phyloP scores from a whole-genome alignment of 2,329 filamentous ascomycete species.

The Aaosphaeria arxii region DNA sequence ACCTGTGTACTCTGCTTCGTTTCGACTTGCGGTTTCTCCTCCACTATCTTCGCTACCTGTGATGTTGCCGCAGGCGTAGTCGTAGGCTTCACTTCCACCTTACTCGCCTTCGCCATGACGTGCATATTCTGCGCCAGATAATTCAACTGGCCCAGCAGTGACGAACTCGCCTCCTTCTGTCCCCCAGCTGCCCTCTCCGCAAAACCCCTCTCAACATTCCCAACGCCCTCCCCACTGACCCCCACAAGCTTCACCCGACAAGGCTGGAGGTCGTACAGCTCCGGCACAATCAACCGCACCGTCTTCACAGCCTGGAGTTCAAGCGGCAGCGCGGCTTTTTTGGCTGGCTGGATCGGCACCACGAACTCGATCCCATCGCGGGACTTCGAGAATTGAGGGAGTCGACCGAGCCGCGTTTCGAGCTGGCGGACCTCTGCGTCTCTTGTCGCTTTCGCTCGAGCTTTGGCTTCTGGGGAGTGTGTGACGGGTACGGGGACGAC shows the following conservation, averaged over 20 bases:
- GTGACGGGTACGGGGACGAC: neutral
- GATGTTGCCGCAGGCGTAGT: neutral
- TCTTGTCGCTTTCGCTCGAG: slow-evolving; percentile 60
- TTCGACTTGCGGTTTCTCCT: neutral
- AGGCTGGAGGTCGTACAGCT: slow-evolving; percentile 68
- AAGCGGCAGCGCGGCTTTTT: slow-evolving; percentile 58
- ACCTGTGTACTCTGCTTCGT: neutral
- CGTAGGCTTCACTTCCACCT: neutral
- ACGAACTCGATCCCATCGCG: slow-evolving; percentile 69
- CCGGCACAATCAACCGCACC: slow-evolving; percentile 66
- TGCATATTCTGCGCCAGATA: slow-evolving; percentile 71
- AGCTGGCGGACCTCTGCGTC: slow-evolving; percentile 68
- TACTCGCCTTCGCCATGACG: slow-evolving; percentile 52
- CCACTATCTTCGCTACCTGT: neutral
- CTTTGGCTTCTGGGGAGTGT: slow-evolving; percentile 56
- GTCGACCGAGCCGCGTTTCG: slow-evolving; percentile 69
- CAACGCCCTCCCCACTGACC: slow-evolving; percentile 58
- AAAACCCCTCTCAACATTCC: slow-evolving; percentile 65
- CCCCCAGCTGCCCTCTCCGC: slow-evolving; percentile 48
- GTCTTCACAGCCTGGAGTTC: slow-evolving; percentile 61
- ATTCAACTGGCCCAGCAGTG: slow-evolving; percentile 71
- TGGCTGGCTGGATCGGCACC: slow-evolving; percentile 66
- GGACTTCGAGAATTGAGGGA: slow-evolving; percentile 65
- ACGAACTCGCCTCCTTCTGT: slow-evolving; percentile 55
- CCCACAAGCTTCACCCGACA: slow-evolving; percentile 66